A percentile compares a stretch with the other conserved stretches of the same genome.
Evolutionary conservation across 768 basidiomycete genomes (phyloP).

Genomic region (Psilocybe tampanensis): DNA sequence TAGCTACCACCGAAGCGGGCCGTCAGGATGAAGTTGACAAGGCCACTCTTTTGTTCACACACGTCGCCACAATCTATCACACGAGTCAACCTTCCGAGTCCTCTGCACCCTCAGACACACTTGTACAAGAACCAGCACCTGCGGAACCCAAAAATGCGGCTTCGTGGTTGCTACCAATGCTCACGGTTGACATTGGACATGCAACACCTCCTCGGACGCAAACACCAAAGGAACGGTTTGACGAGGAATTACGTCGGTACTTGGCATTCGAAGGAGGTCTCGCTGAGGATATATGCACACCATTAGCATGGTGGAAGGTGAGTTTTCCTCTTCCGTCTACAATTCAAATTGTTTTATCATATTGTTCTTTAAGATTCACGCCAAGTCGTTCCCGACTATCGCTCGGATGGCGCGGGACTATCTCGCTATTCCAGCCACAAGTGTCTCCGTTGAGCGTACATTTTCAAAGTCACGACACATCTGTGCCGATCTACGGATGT

Average conservation of each 20-base stretch:
- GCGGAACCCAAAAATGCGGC: no score
- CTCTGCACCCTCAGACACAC: no score
- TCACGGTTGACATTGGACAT: no score
- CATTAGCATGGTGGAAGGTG: not conserved
- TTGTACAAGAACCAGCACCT: not conserved
- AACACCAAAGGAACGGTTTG: no score
- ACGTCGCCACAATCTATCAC: not conserved
- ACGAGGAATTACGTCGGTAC: not conserved
- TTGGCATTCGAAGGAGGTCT: not conserved
- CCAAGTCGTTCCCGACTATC: not conserved
- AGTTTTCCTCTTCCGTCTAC: not conserved
- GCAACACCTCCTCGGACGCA: no score
- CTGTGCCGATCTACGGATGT: slow-evolving; percentile 27
- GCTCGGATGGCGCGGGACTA: not conserved
- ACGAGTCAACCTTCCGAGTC: not conserved
- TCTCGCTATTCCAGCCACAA: not conserved
- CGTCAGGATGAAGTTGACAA: no score
- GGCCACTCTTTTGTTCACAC: not conserved
- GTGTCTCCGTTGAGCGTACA: slow-evolving; percentile 29
- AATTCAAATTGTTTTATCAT: not conserved
- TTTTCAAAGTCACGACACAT: slow-evolving; percentile 34
- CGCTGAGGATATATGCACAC: not conserved
- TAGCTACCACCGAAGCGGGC: not conserved
- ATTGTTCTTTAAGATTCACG: not conserved
- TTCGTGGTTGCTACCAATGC: not conserved